A percentile compares a stretch with the other conserved stretches of the same genome.
Conservation (phyloP, 441 rosid species). For the Gossypium schwendimanii region DNA sequence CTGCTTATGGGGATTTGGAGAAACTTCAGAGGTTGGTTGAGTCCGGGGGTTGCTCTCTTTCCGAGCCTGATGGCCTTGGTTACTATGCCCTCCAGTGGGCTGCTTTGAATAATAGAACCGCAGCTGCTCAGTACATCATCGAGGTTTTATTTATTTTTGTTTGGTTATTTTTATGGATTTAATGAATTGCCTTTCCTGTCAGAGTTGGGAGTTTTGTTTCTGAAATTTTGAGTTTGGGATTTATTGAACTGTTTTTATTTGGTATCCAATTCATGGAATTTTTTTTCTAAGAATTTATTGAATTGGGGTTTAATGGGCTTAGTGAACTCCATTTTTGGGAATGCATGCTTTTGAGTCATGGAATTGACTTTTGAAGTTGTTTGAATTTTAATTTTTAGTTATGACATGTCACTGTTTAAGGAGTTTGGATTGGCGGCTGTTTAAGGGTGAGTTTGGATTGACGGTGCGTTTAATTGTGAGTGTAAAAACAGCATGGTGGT, state of each 20-base stretch:
- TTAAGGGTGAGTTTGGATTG: background rate
- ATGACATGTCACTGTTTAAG: background rate
- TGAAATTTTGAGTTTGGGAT: background rate
- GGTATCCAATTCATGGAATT: background rate
- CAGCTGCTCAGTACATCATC: conserved; percentile 84
- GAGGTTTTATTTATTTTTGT: conserved; percentile 37
- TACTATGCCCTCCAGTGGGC: conserved; percentile 97
- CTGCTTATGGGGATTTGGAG: conserved; percentile 91
- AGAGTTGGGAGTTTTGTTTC: background rate
- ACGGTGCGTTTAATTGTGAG: too few relatives aligned
- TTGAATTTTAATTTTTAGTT: conserved; percentile 3
- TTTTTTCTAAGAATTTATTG: background rate
- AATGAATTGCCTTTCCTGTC: background rate
- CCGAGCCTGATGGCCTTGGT: conserved; percentile 75
- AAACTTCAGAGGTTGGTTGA: conserved; percentile 87
- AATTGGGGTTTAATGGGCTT: background rate
- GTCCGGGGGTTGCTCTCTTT: conserved; percentile 75
- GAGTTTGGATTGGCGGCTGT: background rate
- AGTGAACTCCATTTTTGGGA: background rate
- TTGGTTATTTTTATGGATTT: conserved; percentile 1
- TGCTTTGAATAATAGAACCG: conserved; percentile 86
- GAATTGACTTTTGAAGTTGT: background rate
- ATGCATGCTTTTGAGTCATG: background rate
- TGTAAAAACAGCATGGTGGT: too few relatives aligned
- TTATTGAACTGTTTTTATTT: background rate